Conservation (phyloP, 139 green algal species). For the Helicosporidium sp. region DNA sequence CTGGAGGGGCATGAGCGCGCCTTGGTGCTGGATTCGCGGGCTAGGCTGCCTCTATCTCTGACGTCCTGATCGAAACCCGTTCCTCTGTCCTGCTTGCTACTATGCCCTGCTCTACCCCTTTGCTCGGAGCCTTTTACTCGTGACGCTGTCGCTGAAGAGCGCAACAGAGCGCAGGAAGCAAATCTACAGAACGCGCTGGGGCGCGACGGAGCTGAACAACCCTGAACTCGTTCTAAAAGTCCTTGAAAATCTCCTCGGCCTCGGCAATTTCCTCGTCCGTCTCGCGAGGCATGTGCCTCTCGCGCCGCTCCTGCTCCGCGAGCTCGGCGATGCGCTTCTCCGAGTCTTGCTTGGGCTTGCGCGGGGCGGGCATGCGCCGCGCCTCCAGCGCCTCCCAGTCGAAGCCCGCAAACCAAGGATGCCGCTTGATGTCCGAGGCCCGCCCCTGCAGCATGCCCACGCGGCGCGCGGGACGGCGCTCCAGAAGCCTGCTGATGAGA, state of each 20-base stretch:
- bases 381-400: constrained; percentile 71
- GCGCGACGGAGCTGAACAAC: background rate
- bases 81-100: no score
- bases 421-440: constrained; percentile 66
- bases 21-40: no score
- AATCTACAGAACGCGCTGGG: background rate
- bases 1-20: no score
- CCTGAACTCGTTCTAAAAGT: background rate
- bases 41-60: no score
- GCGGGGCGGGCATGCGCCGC: constrained; percentile 33
- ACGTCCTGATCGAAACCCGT: no score
- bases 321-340: constrained; percentile 64
- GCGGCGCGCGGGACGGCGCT: constrained; percentile 67
- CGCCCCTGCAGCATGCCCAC: constrained; percentile 69
- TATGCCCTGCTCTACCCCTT: no score
- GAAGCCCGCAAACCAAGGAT: constrained; percentile 80
- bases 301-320: no score
- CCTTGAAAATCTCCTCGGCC: background rate
- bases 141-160: no score
- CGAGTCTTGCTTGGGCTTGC: constrained; percentile 54
- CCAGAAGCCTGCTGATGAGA: constrained; percentile 60
- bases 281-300: no score
- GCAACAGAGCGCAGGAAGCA: no score
- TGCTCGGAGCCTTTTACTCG: no score
- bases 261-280: background rate